These are phyloP conservation scores for Brassica napus DNA, from an alignment of 345 rosid species.

Conservation along the genomic window Da-Ae NC_063438.1:7868001-7868500, in stretches of 20 bases:
- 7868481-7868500: constrained; percentile 17
- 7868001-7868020: background rate
- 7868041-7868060: background rate
- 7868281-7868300: constrained; percentile 87
- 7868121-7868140: too few relatives aligned
- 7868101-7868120: background rate
- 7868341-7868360: background rate
- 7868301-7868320: constrained; percentile 63
- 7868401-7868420: constrained; percentile 5
- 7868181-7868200: too few relatives aligned
- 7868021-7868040: too few relatives aligned
- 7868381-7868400: constrained; percentile 7
- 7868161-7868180: too few relatives aligned
- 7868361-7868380: background rate
- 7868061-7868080: background rate
- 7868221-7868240: too few relatives aligned
- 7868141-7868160: too few relatives aligned
- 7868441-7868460: constrained; percentile 48
- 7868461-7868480: constrained; percentile 39
- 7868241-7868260: constrained; percentile 38
- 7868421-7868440: constrained; percentile 54
- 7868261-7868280: constrained; percentile 83
- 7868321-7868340: fast-evolving
- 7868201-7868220: too few relatives aligned
- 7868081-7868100: background rate